Evolutionary conservation across 805 yeast genomes (phyloP).

Genomic region (Metschnikowia lachancei): DNA sequence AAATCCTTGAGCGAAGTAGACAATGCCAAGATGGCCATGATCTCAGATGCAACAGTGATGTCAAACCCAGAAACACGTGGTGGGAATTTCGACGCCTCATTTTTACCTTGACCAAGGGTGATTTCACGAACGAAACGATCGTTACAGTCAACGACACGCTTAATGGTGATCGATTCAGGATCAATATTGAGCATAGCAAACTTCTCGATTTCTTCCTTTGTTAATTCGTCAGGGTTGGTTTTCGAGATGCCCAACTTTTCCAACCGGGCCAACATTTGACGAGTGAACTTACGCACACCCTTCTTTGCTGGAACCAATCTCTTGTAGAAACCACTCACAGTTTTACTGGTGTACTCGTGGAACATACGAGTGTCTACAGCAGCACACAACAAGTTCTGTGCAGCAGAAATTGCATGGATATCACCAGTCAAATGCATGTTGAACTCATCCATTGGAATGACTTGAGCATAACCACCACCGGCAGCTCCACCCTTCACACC

Average conservation of each 20-base stretch:
- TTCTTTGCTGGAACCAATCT: conserved; percentile 84
- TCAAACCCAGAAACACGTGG: conserved; percentile 89
- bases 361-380: conserved; percentile 96
- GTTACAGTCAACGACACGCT: conserved; percentile 91
- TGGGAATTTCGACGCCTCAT: conserved; percentile 74
- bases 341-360: conserved; percentile 84
- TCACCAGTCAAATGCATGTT: conserved; percentile 97
- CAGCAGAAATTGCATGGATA: conserved; percentile 93
- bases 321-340: conserved; percentile 72
- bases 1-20: conserved; percentile 75
- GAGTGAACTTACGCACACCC: conserved; percentile 75
- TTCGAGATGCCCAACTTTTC: conserved; percentile 76
- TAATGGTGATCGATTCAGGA: conserved; percentile 86
- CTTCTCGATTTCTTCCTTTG: conserved; percentile 65
- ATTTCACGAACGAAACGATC: conserved; percentile 88
- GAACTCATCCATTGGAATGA: conserved; percentile 98
- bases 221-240: conserved; percentile 76
- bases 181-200: conserved; percentile 87
- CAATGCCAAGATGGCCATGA: conserved; percentile 93
- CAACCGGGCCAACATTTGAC: conserved; percentile 74
- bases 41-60: conserved; percentile 92
- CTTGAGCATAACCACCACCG: conserved; percentile 98
- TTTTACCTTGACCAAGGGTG: conserved; percentile 87
- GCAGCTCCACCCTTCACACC: conserved; percentile 99
- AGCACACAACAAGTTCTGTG: conserved; percentile 90